These are phyloP conservation scores for Wickerhamomyces chaumierensis DNA, from an alignment of 805 yeast genomes.

Conservation along the genomic window DNA sequence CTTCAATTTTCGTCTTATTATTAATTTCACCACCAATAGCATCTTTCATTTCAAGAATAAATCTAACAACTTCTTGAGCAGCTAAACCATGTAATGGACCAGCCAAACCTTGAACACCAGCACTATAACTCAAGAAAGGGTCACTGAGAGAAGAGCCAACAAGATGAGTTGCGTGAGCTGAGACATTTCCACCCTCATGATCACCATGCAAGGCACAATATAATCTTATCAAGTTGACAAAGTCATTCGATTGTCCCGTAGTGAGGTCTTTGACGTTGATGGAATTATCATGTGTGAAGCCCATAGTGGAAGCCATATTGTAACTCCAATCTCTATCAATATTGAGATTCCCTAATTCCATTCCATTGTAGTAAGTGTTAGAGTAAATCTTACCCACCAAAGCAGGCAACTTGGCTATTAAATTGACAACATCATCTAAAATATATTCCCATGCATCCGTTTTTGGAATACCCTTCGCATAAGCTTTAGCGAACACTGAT, in stretches of 20 bases:
- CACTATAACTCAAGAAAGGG: conserved; percentile 64
- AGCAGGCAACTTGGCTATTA: conserved; percentile 65
- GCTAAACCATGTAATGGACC: conserved; percentile 85
- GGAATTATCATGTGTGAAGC: conserved; percentile 33
- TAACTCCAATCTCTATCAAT: conserved; percentile 56
- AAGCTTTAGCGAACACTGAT: conserved; percentile 60
- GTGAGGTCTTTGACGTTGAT: conserved; percentile 19
- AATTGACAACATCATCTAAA: conserved; percentile 58
- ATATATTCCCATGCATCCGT: conserved; percentile 65
- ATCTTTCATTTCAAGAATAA: conserved; percentile 51
- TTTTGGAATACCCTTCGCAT: conserved; percentile 60
- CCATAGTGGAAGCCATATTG: conserved; percentile 56
- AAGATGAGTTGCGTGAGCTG: conserved; percentile 72
- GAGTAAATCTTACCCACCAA: conserved; percentile 68
- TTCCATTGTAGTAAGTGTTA: conserved; percentile 45
- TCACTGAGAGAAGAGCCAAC: conserved; percentile 76
- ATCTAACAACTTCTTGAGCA: conserved; percentile 74
- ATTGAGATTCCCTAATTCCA: conserved; percentile 40
- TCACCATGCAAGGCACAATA: conserved; percentile 70
- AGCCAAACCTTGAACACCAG: conserved; percentile 75
- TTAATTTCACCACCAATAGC: conserved; percentile 24
- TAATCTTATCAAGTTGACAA: conserved; percentile 59
- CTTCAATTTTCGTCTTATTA: conserved; percentile 39
- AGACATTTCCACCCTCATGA: conserved; percentile 79
- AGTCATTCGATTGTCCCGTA: conserved; percentile 36